Percentiles rank a stretch among this genome's conserved stretches.
phyloP scores from a whole-genome alignment of 2,329 filamentous ascomycete genomes.

The Diaporthe longicolla region DNA sequence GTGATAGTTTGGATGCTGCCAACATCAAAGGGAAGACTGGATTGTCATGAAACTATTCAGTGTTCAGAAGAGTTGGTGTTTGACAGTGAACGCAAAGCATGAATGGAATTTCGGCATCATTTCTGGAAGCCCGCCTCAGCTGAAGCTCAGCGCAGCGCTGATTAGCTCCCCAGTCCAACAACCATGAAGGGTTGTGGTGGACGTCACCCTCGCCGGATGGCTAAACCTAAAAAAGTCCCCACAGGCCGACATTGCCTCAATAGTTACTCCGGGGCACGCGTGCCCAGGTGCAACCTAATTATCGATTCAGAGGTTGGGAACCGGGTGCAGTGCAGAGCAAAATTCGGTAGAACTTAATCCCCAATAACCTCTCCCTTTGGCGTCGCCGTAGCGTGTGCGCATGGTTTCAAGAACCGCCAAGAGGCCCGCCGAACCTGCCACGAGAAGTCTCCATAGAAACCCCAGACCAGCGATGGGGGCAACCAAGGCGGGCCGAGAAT shows the following conservation, averaged over 20 bases:
- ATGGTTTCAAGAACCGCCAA: slow-evolving; percentile 19
- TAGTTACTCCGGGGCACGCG: slow-evolving; percentile 28
- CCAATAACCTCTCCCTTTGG: background rate
- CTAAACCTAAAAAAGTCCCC: slow-evolving; percentile 19
- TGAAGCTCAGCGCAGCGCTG: slow-evolving; percentile 17
- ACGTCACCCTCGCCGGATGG: slow-evolving; percentile 27
- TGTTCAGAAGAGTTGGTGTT: slow-evolving; percentile 12
- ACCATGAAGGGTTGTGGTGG: slow-evolving; percentile 13
- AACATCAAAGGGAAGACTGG: background rate
- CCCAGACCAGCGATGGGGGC: slow-evolving; percentile 1
- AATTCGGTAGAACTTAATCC: slow-evolving; percentile 17
- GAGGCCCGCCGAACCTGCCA: background rate
- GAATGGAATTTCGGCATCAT: slow-evolving; percentile 10
- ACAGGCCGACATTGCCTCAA: slow-evolving; percentile 19
- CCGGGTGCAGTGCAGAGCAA: background rate
- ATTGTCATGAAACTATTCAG: slow-evolving; percentile 18
- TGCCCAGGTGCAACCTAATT: slow-evolving; percentile 17
- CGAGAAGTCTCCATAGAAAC: slow-evolving; percentile 21
- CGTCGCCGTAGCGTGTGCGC: background rate
- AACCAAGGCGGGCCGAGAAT: slow-evolving; percentile 18
- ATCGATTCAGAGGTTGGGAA: background rate
- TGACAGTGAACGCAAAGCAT: slow-evolving; percentile 13
- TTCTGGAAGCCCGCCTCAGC: slow-evolving; percentile 16
- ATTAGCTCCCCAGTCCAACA: background rate
- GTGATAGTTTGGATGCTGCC: slow-evolving; percentile 1